Evolutionary conservation across 805 yeast genomes (phyloP).

Genomic region (Candida suzukii): DNA sequence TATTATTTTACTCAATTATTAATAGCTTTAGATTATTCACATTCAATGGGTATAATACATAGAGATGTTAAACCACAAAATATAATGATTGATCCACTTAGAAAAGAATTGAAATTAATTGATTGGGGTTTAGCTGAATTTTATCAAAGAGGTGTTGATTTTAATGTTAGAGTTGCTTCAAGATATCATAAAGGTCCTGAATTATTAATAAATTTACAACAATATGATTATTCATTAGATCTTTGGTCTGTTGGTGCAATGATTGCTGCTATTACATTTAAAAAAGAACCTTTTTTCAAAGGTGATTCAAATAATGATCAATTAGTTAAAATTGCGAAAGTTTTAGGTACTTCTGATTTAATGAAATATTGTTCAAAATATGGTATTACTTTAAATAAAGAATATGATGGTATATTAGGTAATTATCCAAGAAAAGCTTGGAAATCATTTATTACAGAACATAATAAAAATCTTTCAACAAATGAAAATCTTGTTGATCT

Average conservation of each 20-base stretch:
- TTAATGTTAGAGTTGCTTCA: constrained; percentile 87
- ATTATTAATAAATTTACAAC: constrained; percentile 70
- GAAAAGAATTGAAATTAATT: constrained; percentile 58
- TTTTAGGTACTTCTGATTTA: constrained; percentile 77
- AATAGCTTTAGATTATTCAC: constrained; percentile 79
- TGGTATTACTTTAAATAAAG: constrained; percentile 61
- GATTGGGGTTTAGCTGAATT: constrained; percentile 97
- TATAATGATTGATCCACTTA: constrained; percentile 81
- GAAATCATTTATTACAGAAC: constrained; percentile 52
- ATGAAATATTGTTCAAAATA: constrained; percentile 61
- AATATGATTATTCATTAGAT: constrained; percentile 84
- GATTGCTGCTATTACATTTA: constrained; percentile 83
- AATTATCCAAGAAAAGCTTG: constrained; percentile 62
- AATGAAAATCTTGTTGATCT: constrained; percentile 58
- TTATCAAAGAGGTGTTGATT: constrained; percentile 84
- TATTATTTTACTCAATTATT: constrained; percentile 79
- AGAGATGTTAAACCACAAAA: constrained; percentile 93
- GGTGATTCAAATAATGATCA: constrained; percentile 91
- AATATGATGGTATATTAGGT: constrained; percentile 70
- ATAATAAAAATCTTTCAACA: constrained; percentile 41
- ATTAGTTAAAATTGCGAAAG: constrained; percentile 81
- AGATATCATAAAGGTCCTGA: constrained; percentile 93
- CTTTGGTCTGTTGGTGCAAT: constrained; percentile 90
- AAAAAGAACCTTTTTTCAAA: constrained; percentile 87
- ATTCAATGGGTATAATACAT: constrained; percentile 92